Conservation (phyloP, 139 green algal genomes). For the Zygnema circumcarinatum region DNA sequence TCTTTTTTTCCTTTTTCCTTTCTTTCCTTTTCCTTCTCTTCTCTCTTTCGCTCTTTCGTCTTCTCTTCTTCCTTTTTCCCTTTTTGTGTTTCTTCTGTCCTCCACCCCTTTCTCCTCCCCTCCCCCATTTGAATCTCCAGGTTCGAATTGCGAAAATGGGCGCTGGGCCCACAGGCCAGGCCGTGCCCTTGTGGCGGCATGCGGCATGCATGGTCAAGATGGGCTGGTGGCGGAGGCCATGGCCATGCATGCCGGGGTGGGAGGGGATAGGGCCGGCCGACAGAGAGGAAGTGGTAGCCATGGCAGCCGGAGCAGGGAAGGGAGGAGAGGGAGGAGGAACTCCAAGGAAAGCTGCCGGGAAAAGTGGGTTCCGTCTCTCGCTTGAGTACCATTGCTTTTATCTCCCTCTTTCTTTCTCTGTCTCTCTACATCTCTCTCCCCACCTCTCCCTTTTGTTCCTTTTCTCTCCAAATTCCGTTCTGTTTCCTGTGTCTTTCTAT, state of each 20-base stretch:
- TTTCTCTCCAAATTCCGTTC: background rate
- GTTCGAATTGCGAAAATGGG: slow-evolving; percentile 38
- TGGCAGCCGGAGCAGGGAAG: background rate
- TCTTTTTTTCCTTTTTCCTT: slow-evolving; percentile 3
- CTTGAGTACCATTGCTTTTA: background rate
- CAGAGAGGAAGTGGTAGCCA: background rate
- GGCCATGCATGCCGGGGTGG: background rate
- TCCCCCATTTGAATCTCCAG: slow-evolving; percentile 12
- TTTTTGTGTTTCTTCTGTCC: background rate
- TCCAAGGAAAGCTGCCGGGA: background rate
- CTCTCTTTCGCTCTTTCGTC: background rate
- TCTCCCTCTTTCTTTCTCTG: background rate
- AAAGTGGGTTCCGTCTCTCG: background rate
- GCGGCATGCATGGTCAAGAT: slow-evolving; percentile 21
- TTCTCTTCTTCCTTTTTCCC: background rate
- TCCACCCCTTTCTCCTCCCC: background rate
- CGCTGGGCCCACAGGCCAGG: background rate
- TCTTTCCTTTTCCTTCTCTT: slow-evolving; percentile 25
- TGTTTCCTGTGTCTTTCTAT: background rate
- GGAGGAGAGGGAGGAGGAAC: background rate
- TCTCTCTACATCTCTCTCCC: too few species aligned
- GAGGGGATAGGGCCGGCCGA: background rate
- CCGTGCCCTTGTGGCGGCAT: slow-evolving; percentile 45
- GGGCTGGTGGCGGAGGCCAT: slow-evolving; percentile 6
- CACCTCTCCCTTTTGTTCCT: too few species aligned